phyloP scores from a whole-genome alignment of 371 early-diverging fungal species.

The Dentiscutata heterogama region DNA sequence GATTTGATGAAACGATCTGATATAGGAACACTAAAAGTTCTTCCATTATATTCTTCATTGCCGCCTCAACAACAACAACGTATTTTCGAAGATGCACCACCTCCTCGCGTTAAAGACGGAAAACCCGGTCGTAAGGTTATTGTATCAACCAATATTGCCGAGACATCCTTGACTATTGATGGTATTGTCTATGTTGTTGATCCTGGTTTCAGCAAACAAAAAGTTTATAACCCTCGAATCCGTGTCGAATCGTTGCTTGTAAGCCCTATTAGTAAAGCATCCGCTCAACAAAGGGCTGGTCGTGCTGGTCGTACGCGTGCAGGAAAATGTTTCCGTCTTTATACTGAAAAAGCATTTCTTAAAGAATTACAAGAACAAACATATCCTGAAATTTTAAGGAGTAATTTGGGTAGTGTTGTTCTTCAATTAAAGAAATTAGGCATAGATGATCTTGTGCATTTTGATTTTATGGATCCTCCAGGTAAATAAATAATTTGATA shows the following conservation, averaged over 20 bases:
- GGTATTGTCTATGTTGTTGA: constrained; percentile 99
- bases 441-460: constrained; percentile 88
- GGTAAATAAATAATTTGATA: constrained; percentile 62
- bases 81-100: constrained; percentile 92
- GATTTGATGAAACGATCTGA: constrained; percentile 63
- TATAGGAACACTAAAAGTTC: constrained; percentile 62
- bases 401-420: constrained; percentile 91
- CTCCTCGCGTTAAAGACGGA: constrained; percentile 76
- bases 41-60: constrained; percentile 93
- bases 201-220: constrained; percentile 97
- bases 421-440: constrained; percentile 93
- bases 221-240: constrained; percentile 95
- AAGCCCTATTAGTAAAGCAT: constrained; percentile 93
- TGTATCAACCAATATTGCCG: constrained; percentile 98
- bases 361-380: constrained; percentile 85
- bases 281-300: constrained; percentile 97
- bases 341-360: constrained; percentile 89
- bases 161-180: constrained; percentile 98
- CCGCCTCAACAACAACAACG: constrained; percentile 93
- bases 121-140: constrained; percentile 94
- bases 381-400: constrained; percentile 95
- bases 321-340: constrained; percentile 96
- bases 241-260: constrained; percentile 93
- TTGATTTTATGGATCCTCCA: constrained; percentile 98
- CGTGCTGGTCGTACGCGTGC: constrained; percentile 92